These are phyloP conservation scores for Alternaria rosae DNA, from an alignment of 2,329 filamentous ascomycete species.

Conservation along the genomic window DNA sequence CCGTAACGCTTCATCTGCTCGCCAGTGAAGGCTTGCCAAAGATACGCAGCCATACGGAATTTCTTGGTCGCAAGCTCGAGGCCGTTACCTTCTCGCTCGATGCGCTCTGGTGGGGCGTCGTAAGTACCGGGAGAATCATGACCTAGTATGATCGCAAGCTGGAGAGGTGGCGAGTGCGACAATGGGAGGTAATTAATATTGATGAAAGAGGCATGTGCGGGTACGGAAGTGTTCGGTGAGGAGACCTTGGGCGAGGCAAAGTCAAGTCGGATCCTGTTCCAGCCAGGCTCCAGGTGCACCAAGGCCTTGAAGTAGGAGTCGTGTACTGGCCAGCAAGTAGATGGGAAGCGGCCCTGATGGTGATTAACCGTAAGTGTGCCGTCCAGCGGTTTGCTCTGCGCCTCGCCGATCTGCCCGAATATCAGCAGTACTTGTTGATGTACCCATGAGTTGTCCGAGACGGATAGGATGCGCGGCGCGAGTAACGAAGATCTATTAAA, in stretches of 20 bases:
- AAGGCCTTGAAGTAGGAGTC: slow-evolving; percentile 92
- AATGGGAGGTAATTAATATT: slow-evolving; percentile 87
- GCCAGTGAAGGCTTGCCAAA: slow-evolving; percentile 96
- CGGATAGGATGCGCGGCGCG: slow-evolving; percentile 79
- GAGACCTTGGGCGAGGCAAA: slow-evolving; percentile 84
- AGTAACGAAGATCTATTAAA: slow-evolving; percentile 74
- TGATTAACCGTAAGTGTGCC: slow-evolving; percentile 81
- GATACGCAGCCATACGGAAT: slow-evolving; percentile 91
- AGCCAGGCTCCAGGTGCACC: slow-evolving; percentile 87
- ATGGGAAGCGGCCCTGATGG: slow-evolving; percentile 84
- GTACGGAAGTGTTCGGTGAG: slow-evolving; percentile 70
- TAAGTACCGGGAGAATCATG: slow-evolving; percentile 88
- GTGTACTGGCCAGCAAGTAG: slow-evolving; percentile 84
- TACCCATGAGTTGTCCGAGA: slow-evolving; percentile 87
- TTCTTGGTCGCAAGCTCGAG: slow-evolving; percentile 84
- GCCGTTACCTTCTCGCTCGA: slow-evolving; percentile 80
- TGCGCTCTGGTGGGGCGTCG: slow-evolving; percentile 78
- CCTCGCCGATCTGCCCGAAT: slow-evolving; percentile 81
- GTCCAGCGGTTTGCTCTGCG: slow-evolving; percentile 71
- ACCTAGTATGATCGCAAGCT: slow-evolving; percentile 85
- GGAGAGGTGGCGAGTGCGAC: slow-evolving; percentile 79
- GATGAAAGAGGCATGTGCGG: slow-evolving; percentile 79
- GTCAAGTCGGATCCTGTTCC: slow-evolving; percentile 87
- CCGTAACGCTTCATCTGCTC: slow-evolving; percentile 95
- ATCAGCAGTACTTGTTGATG: slow-evolving; percentile 90